These are phyloP conservation scores for Taxawa tesnikishii DNA, from an alignment of 2,329 filamentous ascomycete species.

Conservation along the genomic window DNA sequence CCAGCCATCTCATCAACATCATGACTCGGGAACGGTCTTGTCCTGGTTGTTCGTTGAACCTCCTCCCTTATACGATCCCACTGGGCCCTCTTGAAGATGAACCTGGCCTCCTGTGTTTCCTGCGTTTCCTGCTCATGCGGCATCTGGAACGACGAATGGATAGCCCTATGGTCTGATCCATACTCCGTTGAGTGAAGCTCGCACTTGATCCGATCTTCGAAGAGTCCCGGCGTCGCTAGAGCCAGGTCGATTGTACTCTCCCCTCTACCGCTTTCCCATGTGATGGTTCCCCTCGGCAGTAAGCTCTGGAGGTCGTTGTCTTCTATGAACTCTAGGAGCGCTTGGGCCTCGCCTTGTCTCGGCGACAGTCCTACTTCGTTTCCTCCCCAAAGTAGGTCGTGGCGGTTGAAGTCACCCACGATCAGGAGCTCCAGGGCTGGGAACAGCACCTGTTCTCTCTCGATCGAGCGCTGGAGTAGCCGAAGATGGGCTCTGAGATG, in stretches of 20 bases:
- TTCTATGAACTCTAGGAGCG: too few species aligned
- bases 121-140: not conserved
- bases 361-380: constrained; percentile 16
- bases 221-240: too few species aligned
- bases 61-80: constrained; percentile 1
- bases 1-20: constrained; percentile 2
- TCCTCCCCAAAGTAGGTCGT: constrained; percentile 17
- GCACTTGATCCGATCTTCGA: too few species aligned
- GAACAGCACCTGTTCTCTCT: not conserved
- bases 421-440: constrained; percentile 3
- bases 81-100: constrained; percentile 1
- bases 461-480: too few species aligned
- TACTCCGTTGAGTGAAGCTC: too few species aligned
- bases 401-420: constrained; percentile 5
- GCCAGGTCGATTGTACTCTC: too few species aligned
- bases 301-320: too few species aligned
- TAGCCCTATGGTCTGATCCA: constrained; percentile 3
- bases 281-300: too few species aligned
- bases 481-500: too few species aligned
- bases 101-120: not conserved
- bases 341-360: constrained; percentile 26
- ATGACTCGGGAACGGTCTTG: constrained; percentile 1
- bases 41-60: not conserved
- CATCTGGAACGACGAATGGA: constrained; percentile 1
- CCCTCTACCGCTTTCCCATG: too few species aligned